These are phyloP conservation scores for Diatrype stigma DNA, from an alignment of 2,329 filamentous ascomycete species.

Conservation along the genomic window DNA sequence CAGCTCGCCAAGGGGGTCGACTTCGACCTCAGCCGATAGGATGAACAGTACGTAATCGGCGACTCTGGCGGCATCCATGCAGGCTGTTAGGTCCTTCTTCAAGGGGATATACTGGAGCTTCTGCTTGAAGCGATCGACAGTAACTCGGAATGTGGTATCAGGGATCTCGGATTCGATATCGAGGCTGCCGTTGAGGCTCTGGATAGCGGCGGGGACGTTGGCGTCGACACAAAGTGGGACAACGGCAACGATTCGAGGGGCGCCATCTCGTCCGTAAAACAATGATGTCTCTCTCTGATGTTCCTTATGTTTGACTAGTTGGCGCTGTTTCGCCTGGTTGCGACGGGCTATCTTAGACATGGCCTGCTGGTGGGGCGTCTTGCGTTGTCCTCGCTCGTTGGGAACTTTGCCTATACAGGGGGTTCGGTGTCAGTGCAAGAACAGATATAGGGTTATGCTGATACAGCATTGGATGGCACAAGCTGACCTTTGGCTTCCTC, in stretches of 20 bases:
- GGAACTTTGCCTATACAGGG: constrained; percentile 68
- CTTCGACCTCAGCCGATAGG: constrained; percentile 76
- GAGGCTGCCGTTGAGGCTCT: constrained; percentile 69
- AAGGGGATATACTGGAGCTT: constrained; percentile 81
- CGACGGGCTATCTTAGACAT: constrained; percentile 96
- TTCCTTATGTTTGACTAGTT: constrained; percentile 77
- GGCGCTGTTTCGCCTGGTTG: constrained; percentile 90
- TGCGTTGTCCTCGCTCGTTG: constrained; percentile 69
- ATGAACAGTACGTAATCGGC: constrained; percentile 91
- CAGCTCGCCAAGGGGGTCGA: constrained; percentile 79
- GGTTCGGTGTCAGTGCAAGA: not conserved
- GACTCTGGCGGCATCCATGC: constrained; percentile 78
- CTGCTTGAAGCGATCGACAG: constrained; percentile 90
- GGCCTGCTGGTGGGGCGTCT: constrained; percentile 90
- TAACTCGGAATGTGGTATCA: constrained; percentile 58
- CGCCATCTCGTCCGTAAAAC: constrained; percentile 82
- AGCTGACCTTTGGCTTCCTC: constrained; percentile 74
- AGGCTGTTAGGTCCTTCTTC: constrained; percentile 68
- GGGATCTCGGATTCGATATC: constrained; percentile 68
- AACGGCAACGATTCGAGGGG: constrained; percentile 82
- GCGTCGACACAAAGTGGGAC: constrained; percentile 76
- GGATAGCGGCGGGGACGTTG: constrained; percentile 63
- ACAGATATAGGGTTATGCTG: not conserved
- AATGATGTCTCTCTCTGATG: constrained; percentile 74
- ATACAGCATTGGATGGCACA: constrained; percentile 7